Base-by-base conservation (phyloP, 768 basidiomycete species). In the Naematelia encephala region DNA sequence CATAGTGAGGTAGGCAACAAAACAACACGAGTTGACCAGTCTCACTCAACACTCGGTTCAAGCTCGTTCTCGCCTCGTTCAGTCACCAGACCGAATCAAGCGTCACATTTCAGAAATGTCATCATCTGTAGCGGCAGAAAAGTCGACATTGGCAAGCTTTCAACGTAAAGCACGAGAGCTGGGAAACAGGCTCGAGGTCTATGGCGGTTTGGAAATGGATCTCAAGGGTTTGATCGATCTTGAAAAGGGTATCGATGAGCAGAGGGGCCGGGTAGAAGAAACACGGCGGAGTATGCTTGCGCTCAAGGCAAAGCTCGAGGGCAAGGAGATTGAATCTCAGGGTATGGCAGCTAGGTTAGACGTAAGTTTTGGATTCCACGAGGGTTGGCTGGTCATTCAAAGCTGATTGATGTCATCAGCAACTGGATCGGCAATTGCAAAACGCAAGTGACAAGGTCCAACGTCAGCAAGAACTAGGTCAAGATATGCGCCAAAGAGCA, bases 1-100 rank as follows among this genome's bases (percentile, higher is more conserved):
- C 54, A 5, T n/a, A 39, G 13, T 34, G 13, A 2, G n/a, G 27
- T 49, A 60, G 85, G 86, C 88, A 79, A 80, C 77, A 57, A 79
- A 88, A 25, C 84, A 83, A 60, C 80, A 80, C 1, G 86, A 90
- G 51, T 81, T 86, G 10, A 79, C 82, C 5, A 80, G 81, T 45
- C 78, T 86, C 22, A 79, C 82, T 43, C 86, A 88, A 57, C 80
- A 81, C 46, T 85, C 89, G 62, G 78, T 79, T 12, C 84, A 86
- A 44, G 85, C 85, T 0, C 82, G 84, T 51, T 80, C 84, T 26
- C 85, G 91, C 25, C 87, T 96, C 62, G 91, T 96, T 2, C 89
- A 91, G 74, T 91, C 90, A 0, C 92, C 92, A 0, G 92, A 94
- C 48, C 83, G 91, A 46, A 87, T 94, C 65, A 88, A 87, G 72